Conservation (phyloP, 148 eudicot species). For the Rhododendron ferrugineum region DNA sequence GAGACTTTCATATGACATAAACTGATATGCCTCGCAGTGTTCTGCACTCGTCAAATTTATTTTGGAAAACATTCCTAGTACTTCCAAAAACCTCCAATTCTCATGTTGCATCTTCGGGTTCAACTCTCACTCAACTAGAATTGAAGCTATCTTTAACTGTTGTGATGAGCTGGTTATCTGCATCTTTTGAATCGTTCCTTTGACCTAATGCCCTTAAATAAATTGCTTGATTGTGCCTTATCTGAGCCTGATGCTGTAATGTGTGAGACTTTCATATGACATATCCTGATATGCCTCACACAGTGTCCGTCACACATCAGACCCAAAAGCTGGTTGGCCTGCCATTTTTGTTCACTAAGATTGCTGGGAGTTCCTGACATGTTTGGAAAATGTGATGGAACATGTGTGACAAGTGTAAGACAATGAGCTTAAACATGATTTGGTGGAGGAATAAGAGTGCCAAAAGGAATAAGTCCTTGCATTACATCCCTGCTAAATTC, state of each 20-base stretch:
- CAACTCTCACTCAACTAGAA: not conserved
- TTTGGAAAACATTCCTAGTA: not conserved
- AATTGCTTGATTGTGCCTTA: not conserved
- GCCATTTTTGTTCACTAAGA: not conserved
- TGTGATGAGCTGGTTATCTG: not conserved
- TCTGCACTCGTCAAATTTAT: not conserved
- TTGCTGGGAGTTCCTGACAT: not conserved
- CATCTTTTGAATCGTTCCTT: not conserved
- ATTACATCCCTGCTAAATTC: not conserved
- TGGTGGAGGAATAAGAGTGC: not conserved
- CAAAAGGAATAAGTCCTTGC: not conserved
- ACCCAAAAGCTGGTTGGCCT: not conserved
- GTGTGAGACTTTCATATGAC: not conserved
- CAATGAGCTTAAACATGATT: not conserved
- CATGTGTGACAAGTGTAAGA: not conserved
- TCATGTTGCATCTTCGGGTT: not conserved
- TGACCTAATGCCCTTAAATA: not conserved
- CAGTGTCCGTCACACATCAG: not conserved
- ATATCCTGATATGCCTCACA: not conserved
- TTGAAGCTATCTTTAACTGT: not conserved
- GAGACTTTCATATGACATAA: not conserved
- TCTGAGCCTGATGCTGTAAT: not conserved
- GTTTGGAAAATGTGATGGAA: not conserved
- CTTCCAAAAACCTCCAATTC: not conserved
- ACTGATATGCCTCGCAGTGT: not conserved